Base-by-base conservation (phyloP, 78 protist genomes). In the Polysphondylium violaceum region DNA sequence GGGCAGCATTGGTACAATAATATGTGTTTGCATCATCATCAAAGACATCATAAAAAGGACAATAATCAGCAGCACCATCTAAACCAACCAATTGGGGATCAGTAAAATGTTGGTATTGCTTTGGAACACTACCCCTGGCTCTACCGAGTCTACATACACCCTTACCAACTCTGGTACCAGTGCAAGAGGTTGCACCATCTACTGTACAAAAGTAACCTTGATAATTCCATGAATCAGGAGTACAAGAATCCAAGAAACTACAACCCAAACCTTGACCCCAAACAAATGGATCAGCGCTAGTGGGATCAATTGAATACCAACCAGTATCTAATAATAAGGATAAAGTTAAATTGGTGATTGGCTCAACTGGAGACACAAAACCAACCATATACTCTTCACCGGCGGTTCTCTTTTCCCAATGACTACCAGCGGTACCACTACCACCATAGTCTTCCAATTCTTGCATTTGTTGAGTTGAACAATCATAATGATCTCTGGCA, bases 401-500 rank as follows among this genome's bases (percentile, higher is more conserved):
- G 0, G 59, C 71, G 1, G 85, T 44, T 29, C 92, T 51, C 1
- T 43, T n/a, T 41, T 93, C 93, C 95, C 95, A 93, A 81, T 93
- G 95, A 44, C 72, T 43, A 35, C 95, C 95, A 21, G 59, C 74
- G 17, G 95, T 87, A 31, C 93, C 93, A 9, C 77, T 0, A 35
- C 86, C 93, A 61, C 76, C 83, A 53, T 53, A 69, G 38, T 90
- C 59, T 69, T 94, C 96, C 12, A 89, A 25, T 53, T 76, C 95
- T 23, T 47, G 60, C 31, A 87, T 76, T 0, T 6, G n/a, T 3
- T 77, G 12, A 23, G 25, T 25, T 9, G 29, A 0, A 69, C 96
- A 88, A 31, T 72, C 47, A n/a, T 69, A 83, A 43, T 89, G 93
- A 4, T 21, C 31, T 35, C 14, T 58, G 8, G 69, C 86, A 68